Base-by-base conservation (phyloP, 306 rosid species). In the Lathyrus tuberosus region DNA sequence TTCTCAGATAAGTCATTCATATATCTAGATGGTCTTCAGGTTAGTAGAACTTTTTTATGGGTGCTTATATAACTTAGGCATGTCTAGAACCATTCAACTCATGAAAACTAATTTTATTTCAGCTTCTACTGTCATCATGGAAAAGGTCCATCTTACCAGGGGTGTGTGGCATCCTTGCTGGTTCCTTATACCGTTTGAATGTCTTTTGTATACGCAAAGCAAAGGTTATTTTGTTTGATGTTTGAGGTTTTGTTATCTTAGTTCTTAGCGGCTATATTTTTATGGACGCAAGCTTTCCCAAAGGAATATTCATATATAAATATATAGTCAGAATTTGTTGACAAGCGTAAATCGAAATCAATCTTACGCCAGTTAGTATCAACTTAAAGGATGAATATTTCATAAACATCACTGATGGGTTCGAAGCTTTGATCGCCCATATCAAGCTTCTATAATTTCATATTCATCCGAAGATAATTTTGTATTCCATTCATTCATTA, bases 101-200 rank as follows among this genome's bases (percentile, higher is more conserved):
- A 62, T 54, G 56, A 49, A 84, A 60, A 58, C 67, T 72, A 67
- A 63, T 65, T 70, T 44, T 67, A 11, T 62, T 84, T 81, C 78
- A 95, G 99, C 97, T 95, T 71, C 91, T 95, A 80, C 81, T 95
- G 66, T 95, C 99, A 41, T 87, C 97, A 26, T 95, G 99, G 99
- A 91, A 78, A 75, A 84, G 86, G 81, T 95, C 99, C n/a, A n/a
- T n/a, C n/a, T n/a, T n/a, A n/a, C n/a, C n/a, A n/a, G n/a, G n/a
- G n/a, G n/a, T n/a, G n/a, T 53, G 97, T 70, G 99, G 99, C 71
- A 87, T 95, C 82, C 82, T 91, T 71, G 96, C 95, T 78, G 99
- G 99, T 72, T 72, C 91, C 74, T 72, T 95, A 54, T 95, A 95
- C 79, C 89, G 96, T 60, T 71, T 86, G 78, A 95, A 95, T 87